Evolutionary conservation across 495 filamentous ascomycete genomes (phyloP).

Genomic region (Sordaria brevicollis): DNA sequence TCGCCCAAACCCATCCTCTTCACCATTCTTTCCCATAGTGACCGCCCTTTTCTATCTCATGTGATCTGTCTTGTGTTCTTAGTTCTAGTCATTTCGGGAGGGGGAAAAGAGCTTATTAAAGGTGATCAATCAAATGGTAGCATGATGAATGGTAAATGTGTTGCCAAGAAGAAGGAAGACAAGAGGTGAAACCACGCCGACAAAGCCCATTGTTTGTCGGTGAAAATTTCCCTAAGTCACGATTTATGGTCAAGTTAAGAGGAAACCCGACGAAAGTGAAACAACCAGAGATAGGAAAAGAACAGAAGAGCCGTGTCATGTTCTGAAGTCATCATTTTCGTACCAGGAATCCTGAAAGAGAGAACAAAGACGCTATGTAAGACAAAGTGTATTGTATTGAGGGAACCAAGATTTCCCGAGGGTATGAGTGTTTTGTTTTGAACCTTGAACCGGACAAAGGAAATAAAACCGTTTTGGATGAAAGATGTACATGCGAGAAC

Average conservation of each 20-base stretch:
- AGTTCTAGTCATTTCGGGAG: neutral
- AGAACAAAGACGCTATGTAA: neutral
- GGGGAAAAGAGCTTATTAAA: neutral
- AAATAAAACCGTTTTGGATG: neutral
- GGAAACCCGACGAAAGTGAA: constrained; percentile 1
- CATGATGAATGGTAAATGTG: too few species aligned
- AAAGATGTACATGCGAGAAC: neutral
- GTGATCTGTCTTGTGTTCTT: neutral
- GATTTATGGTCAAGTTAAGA: neutral
- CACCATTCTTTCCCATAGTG: neutral
- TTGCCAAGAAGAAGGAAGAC: neutral
- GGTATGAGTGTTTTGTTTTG: neutral
- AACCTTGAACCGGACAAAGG: neutral
- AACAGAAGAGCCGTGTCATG: constrained; percentile 8
- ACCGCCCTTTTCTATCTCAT: neutral
- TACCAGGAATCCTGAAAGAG: neutral
- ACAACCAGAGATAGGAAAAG: constrained; percentile 9
- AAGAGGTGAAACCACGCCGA: neutral
- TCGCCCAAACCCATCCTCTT: neutral
- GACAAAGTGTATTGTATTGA: neutral
- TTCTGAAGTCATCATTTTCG: neutral
- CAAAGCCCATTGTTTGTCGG: neutral
- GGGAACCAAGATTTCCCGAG: neutral
- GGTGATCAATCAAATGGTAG: neutral
- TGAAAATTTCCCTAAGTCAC: neutral